Evolutionary conservation across 2,329 filamentous ascomycete genomes (phyloP).

Genomic region (Pseudopyricularia cyperi): DNA sequence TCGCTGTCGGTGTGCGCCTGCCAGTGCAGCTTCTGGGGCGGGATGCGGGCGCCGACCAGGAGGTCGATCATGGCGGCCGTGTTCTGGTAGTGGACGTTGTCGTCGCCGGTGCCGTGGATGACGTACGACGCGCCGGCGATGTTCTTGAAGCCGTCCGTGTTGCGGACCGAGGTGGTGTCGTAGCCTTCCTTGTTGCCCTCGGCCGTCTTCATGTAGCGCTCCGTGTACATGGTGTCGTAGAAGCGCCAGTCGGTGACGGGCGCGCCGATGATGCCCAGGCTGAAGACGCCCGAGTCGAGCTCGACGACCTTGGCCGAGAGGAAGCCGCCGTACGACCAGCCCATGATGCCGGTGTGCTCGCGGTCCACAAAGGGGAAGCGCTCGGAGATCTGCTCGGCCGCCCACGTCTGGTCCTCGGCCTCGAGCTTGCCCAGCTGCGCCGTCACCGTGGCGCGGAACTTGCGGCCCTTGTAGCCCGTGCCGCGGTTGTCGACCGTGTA

Average conservation of each 20-base stretch:
- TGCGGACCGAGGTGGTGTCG: conserved; percentile 52
- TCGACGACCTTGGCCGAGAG: conserved; percentile 92
- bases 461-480: conserved; percentile 79
- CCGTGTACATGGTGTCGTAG: conserved; percentile 90
- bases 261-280: conserved; percentile 94
- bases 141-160: conserved; percentile 58
- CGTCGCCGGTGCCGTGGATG: conserved; percentile 93
- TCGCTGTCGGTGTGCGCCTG: conserved; percentile 85
- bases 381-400: conserved; percentile 69
- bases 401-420: conserved; percentile 79
- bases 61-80: conserved; percentile 77
- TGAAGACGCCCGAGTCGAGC: conserved; percentile 77
- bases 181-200: conserved; percentile 73
- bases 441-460: conserved; percentile 68
- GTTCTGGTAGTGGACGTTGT: conserved; percentile 97
- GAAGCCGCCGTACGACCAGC: conserved; percentile 96
- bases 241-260: conserved; percentile 96
- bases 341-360: conserved; percentile 83
- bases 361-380: conserved; percentile 75
- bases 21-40: conserved; percentile 84
- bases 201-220: conserved; percentile 94
- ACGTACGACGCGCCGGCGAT: conserved; percentile 77
- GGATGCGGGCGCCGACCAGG: conserved; percentile 65
- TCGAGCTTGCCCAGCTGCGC: conserved; percentile 78
- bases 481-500: conserved; percentile 90